Evolutionary conservation across 1,139 yeast genomes (phyloP), one percentile per base, ranked within the genome.

Genomic region (Candida sanyaensis): DNA sequence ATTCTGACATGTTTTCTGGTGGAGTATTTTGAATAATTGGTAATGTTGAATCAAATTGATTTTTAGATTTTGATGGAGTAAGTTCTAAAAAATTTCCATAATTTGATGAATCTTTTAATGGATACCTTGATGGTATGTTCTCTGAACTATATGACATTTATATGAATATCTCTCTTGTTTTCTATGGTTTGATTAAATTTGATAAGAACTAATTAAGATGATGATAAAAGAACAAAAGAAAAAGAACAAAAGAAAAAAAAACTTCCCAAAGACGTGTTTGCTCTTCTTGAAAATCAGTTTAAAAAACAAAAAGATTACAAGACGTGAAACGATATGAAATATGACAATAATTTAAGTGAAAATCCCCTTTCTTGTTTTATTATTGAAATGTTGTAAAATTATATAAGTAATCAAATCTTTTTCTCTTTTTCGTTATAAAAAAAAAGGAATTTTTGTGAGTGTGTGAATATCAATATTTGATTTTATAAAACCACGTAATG

Each of bases 1-100:
- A 21, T 13, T 32, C 38, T 24, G 45, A 44, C 47, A 57, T 47
- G 45, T 64, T 53, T 47, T 66, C 73, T 6, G 77, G 76, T 8
- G 77, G 75, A 29, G 76, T 71, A 39, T 42, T 38, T 26, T 38
- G 41, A 29, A 34, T 38, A 17, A 38, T 38, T 28, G 41, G 33
- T 6, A 38, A 29, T 12, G 41, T 34, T 2, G 33, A 28, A 6
- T 26, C 30, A 27, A 38, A 23, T 38, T 38, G 41, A 7, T 13
- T 12, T 13, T 29, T 28, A 9, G 47, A 37, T 41, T 47, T 50
- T 2, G 50, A 50, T 10, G 63, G 62, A 10, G 62, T 60, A 40
- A 38, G 30, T 21, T 50, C 50, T 23, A 42, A 11, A n/a, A 30
- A n/a, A 21, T 42, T 46, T 8, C 21, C 37, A 21, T 30, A 34